A percentile compares a stretch with the other conserved stretches of the same genome.
These are phyloP conservation scores for Podochytrium sp. DNA, from an alignment of 192 early-diverging fungal species.

Conservation along the genomic window DNA sequence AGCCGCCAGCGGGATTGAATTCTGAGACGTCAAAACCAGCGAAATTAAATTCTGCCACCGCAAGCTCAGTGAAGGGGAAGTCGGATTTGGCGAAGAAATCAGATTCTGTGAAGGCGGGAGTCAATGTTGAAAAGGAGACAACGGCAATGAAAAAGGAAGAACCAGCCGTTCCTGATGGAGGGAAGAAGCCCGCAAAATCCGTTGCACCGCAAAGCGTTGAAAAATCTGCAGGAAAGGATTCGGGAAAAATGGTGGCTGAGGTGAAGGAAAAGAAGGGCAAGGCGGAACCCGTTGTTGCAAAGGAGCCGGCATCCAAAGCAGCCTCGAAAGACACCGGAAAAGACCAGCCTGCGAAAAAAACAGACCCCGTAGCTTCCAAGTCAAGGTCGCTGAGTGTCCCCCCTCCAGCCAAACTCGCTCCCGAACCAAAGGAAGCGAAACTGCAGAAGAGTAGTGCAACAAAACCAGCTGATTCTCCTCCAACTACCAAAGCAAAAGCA, in stretches of 20 bases:
- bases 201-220: too few species aligned
- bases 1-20: not conserved
- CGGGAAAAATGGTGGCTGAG: too few species aligned
- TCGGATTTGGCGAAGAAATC: not conserved
- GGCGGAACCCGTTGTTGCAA: not conserved
- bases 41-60: not conserved
- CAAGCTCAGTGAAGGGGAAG: not conserved
- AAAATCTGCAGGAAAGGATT: too few species aligned
- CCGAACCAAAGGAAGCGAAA: not conserved
- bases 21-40: not conserved
- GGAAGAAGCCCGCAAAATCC: too few species aligned
- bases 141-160: too few species aligned
- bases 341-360: slow-evolving; percentile 1
- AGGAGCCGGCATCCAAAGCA: not conserved
- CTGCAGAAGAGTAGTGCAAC: not conserved
- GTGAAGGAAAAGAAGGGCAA: too few species aligned
- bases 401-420: not conserved
- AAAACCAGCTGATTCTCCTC: not conserved
- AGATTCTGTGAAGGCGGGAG: not conserved
- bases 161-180: too few species aligned
- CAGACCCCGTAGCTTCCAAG: not conserved
- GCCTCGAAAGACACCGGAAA: not conserved
- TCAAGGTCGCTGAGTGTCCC: not conserved
- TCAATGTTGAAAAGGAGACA: not conserved
- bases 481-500: not conserved